These are phyloP conservation scores for Sanghuangporus sanghuang DNA, from an alignment of 1,284 basidiomycete species.

Conservation along the genomic window DNA sequence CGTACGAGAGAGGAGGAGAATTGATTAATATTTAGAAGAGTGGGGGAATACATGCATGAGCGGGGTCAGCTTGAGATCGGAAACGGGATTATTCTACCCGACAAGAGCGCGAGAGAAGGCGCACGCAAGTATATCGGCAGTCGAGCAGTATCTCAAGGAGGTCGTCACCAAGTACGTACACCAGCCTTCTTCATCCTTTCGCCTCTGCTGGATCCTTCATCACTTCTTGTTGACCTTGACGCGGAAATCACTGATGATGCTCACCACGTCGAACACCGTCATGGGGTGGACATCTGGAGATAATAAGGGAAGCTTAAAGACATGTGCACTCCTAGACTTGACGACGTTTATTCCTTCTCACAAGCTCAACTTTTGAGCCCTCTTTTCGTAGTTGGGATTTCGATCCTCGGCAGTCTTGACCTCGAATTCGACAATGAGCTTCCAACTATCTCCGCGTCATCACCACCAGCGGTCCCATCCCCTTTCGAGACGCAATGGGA, in stretches of 20 bases:
- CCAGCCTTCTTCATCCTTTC: no score
- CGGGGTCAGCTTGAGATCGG: no score
- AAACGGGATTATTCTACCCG: slow-evolving; percentile 24
- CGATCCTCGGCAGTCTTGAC: slow-evolving; percentile 60
- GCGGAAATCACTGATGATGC: not conserved
- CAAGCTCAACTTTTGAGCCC: not conserved
- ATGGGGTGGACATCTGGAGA: slow-evolving; percentile 37
- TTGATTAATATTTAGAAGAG: no score
- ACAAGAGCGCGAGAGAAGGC: no score
- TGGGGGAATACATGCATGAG: no score
- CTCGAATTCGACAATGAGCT: slow-evolving; percentile 56
- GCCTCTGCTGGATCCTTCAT: not conserved
- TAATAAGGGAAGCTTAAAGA: slow-evolving; percentile 51
- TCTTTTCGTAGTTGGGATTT: slow-evolving; percentile 44
- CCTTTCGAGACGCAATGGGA: slow-evolving; percentile 54
- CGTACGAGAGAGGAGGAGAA: slow-evolving; percentile 42
- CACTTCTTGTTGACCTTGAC: not conserved
- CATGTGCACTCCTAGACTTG: slow-evolving; percentile 56
- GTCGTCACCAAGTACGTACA: no score
- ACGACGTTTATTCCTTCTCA: slow-evolving; percentile 37
- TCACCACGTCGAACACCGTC: slow-evolving; percentile 12
- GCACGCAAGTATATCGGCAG: no score
- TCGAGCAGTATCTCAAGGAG: no score
- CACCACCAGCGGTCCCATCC: slow-evolving; percentile 13
- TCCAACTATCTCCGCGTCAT: slow-evolving; percentile 18